phyloP scores from a whole-genome alignment of 1,284 basidiomycete species.

The Boletus holoroseus region DNA sequence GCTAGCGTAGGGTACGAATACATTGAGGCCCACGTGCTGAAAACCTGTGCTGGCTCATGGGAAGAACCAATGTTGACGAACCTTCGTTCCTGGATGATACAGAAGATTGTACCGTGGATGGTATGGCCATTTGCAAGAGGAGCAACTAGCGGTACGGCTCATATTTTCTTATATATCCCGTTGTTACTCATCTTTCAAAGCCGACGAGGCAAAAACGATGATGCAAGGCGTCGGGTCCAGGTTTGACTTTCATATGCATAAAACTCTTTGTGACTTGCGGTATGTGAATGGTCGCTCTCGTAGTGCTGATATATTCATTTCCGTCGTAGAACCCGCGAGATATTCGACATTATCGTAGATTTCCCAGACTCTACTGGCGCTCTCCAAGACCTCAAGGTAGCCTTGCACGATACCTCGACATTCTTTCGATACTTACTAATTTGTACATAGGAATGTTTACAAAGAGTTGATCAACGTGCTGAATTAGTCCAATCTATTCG shows the following conservation, averaged over 20 bases:
- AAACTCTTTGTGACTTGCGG: constrained; percentile 82
- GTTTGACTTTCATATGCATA: constrained; percentile 89
- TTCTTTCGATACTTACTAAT: neutral
- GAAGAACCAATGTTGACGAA: constrained; percentile 56
- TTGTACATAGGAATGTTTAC: constrained; percentile 58
- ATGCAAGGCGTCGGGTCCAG: constrained; percentile 78
- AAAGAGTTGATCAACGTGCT: constrained; percentile 71
- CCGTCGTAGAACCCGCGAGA: constrained; percentile 65
- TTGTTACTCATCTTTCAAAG: constrained; percentile 36
- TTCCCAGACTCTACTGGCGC: constrained; percentile 86
- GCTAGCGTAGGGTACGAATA: constrained; percentile 79
- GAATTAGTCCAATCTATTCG: constrained; percentile 66
- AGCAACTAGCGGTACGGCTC: constrained; percentile 46
- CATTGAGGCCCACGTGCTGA: constrained; percentile 68
- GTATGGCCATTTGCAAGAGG: constrained; percentile 68
- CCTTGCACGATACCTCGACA: neutral
- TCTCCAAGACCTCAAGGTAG: constrained; percentile 83
- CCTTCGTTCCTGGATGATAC: constrained; percentile 70
- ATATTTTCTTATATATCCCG: constrained; percentile 19
- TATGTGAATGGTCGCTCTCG: constrained; percentile 34
- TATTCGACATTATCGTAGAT: constrained; percentile 95
- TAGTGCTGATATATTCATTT: neutral
- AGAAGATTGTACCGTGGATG: constrained; percentile 80
- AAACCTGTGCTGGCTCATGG: constrained; percentile 68
- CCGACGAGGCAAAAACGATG: constrained; percentile 65